Conservation (phyloP, 2,329 filamentous ascomycete genomes). For the Bimuria novae-zelandiae region DNA sequence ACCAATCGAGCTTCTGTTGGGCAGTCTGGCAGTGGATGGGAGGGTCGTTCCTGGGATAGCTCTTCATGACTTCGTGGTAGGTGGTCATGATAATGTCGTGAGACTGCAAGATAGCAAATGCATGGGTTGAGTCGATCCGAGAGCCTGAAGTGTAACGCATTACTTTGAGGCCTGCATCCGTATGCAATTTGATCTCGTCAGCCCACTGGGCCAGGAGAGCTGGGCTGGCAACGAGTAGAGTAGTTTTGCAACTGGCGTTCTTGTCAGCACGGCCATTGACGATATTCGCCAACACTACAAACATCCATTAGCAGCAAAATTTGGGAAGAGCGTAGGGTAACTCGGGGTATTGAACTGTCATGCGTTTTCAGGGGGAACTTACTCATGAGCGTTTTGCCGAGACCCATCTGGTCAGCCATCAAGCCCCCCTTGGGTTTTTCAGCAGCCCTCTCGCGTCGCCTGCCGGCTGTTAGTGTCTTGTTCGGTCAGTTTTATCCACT, state of each 20-base stretch:
- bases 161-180: constrained; percentile 20
- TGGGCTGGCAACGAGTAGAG: constrained; percentile 50
- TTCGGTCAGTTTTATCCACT: background rate
- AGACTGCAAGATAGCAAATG: constrained; percentile 12
- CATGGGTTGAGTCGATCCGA: constrained; percentile 27
- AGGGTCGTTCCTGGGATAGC: constrained; percentile 48
- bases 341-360: background rate
- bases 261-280: constrained; percentile 43
- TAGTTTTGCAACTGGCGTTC: constrained; percentile 33
- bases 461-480: background rate
- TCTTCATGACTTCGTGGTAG: constrained; percentile 48
- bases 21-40: constrained; percentile 46
- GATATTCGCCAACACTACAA: constrained; percentile 45
- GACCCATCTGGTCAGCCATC: constrained; percentile 50
- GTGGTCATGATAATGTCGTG: constrained; percentile 49
- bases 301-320: constrained; percentile 9
- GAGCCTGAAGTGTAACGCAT: constrained; percentile 33
- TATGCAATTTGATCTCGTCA: constrained; percentile 39
- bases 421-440: constrained; percentile 48
- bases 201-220: constrained; percentile 50
- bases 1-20: constrained; percentile 48
- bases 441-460: constrained; percentile 51
- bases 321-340: too few relatives aligned
- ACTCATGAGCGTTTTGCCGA: constrained; percentile 49
- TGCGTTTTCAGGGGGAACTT: background rate